A percentile compares a stretch with the other conserved stretches of the same genome.
Evolutionary conservation across 2,329 filamentous ascomycete species (phyloP).

Genomic region (Dactylellina parvicollis): DNA sequence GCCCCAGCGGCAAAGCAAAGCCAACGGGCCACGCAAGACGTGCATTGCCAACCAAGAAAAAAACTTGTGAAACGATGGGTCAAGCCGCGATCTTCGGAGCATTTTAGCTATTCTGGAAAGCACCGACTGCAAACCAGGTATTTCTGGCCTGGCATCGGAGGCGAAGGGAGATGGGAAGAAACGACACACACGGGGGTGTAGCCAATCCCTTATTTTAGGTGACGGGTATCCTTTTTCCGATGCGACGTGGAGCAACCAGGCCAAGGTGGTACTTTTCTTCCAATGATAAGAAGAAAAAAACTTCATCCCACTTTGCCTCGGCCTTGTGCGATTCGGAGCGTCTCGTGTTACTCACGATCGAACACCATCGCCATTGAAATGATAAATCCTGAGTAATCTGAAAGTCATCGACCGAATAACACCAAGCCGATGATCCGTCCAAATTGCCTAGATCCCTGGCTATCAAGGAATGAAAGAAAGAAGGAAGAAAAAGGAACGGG

Average conservation of each 20-base stretch:
- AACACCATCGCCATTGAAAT: background rate
- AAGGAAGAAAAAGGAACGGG: background rate
- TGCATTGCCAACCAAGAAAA: slow-evolving; percentile 26
- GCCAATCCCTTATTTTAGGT: slow-evolving; percentile 37
- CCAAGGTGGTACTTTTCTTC: slow-evolving; percentile 24
- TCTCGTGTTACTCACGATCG: slow-evolving; percentile 6
- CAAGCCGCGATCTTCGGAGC: slow-evolving; percentile 46
- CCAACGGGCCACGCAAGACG: slow-evolving; percentile 32
- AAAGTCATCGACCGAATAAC: background rate
- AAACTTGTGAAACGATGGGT: slow-evolving; percentile 49
- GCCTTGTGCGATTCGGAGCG: slow-evolving; percentile 12
- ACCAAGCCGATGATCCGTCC: background rate
- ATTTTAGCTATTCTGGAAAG: slow-evolving; percentile 52
- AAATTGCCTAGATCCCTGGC: slow-evolving; percentile 7
- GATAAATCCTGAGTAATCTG: no score
- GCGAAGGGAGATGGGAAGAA: slow-evolving; percentile 22
- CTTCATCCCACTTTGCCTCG: slow-evolving; percentile 9
- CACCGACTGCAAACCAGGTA: slow-evolving; percentile 20
- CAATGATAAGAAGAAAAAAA: slow-evolving; percentile 17
- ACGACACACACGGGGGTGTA: slow-evolving; percentile 1
- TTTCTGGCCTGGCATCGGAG: slow-evolving; percentile 23
- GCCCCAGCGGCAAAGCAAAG: slow-evolving; percentile 8
- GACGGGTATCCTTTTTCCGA: slow-evolving; percentile 38
- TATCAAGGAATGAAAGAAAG: background rate
- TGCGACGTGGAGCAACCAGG: slow-evolving; percentile 37